Conservation (phyloP, 257 asterid genomes). For the Lavandula angustifolia region DNA sequence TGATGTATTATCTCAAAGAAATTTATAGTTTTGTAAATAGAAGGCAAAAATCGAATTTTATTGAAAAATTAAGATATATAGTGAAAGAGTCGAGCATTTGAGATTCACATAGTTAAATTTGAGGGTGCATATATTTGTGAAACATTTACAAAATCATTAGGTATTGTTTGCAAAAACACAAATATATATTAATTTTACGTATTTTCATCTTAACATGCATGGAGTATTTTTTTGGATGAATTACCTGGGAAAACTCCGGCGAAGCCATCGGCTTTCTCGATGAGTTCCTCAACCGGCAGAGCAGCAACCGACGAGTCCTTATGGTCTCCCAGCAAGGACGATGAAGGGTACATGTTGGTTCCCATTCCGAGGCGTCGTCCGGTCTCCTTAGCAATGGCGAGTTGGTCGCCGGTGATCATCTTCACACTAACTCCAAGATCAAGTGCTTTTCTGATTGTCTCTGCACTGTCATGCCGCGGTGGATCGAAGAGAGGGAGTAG, state of each 20-base stretch:
- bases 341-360: constrained; percentile 65
- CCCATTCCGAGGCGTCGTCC: constrained; percentile 70
- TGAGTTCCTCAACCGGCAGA: constrained; percentile 58
- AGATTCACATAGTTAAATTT: too few relatives aligned
- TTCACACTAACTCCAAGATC: constrained; percentile 71
- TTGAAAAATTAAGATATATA: too few relatives aligned
- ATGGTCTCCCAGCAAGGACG: constrained; percentile 52
- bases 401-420: constrained; percentile 67
- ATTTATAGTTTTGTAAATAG: too few relatives aligned
- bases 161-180: too few relatives aligned
- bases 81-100: too few relatives aligned
- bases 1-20: too few relatives aligned
- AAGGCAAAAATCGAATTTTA: too few relatives aligned
- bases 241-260: constrained; percentile 71
- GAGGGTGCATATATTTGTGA: too few relatives aligned
- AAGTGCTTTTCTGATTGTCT: constrained; percentile 60
- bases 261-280: constrained; percentile 67
- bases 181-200: too few relatives aligned
- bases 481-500: constrained; percentile 72
- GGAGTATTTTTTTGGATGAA: too few relatives aligned
- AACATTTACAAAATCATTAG: too few relatives aligned
- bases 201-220: too few relatives aligned
- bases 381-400: constrained; percentile 62
- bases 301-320: constrained; percentile 48
- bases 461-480: constrained; percentile 66